A percentile compares a stretch with the other conserved stretches of the same genome.
These are phyloP conservation scores for Zygoascus sp. DNA, from an alignment of 1,139 yeast genomes.

Conservation along the genomic window DNA sequence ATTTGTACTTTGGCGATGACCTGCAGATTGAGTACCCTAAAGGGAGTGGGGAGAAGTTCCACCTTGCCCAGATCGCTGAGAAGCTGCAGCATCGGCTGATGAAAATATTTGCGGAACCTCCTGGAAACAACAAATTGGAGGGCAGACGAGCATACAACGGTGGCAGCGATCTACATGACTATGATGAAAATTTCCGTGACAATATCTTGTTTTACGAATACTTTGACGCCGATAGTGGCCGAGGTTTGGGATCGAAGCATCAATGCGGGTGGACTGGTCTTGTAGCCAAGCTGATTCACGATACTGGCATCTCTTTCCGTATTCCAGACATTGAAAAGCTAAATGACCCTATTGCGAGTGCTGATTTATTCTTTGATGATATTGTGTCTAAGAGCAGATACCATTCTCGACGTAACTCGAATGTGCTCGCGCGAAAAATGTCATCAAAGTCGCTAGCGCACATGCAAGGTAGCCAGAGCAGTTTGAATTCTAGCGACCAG, in stretches of 20 bases:
- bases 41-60: slow-evolving; percentile 70
- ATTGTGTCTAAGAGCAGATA: slow-evolving; percentile 24
- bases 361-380: slow-evolving; percentile 39
- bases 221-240: slow-evolving; percentile 92
- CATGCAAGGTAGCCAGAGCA: slow-evolving; percentile 7
- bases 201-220: slow-evolving; percentile 81
- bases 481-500: background rate
- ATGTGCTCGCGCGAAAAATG: slow-evolving; percentile 22
- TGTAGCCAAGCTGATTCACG: slow-evolving; percentile 91
- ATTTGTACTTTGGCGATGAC: slow-evolving; percentile 82
- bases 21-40: slow-evolving; percentile 88
- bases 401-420: slow-evolving; percentile 21
- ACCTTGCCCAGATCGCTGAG: slow-evolving; percentile 90
- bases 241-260: slow-evolving; percentile 93
- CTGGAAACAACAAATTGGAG: slow-evolving; percentile 44
- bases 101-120: slow-evolving; percentile 59
- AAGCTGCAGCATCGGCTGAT: slow-evolving; percentile 85
- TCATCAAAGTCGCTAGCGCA: slow-evolving; percentile 17
- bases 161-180: slow-evolving; percentile 52
- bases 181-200: slow-evolving; percentile 72
- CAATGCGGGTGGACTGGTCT: slow-evolving; percentile 98
- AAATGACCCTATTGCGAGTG: slow-evolving; percentile 36
- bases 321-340: slow-evolving; percentile 30
- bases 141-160: slow-evolving; percentile 83
- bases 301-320: slow-evolving; percentile 62